Base-by-base conservation (phyloP, 139 green algal genomes). In the Chlamydomonas sp. region DNA sequence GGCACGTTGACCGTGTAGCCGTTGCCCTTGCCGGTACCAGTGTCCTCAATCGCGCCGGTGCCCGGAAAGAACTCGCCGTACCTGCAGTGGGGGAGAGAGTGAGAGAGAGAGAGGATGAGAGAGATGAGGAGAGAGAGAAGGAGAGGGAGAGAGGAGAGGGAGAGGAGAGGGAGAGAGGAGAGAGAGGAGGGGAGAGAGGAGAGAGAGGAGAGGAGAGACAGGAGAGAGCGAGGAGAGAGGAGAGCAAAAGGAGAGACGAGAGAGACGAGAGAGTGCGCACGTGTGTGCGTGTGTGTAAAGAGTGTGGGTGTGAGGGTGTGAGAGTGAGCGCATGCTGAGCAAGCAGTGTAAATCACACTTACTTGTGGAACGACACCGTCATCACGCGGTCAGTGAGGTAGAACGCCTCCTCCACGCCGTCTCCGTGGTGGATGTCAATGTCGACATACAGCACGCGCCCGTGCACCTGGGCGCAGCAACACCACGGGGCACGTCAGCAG, bases 1-100 rank as follows among this genome's bases (percentile, higher is more conserved):
- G 90, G 90, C 22, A 96, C 86, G 74, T 96, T 96, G 24, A 96
- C 65, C 26, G 35, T 73, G 84, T 95, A 94, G 74, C 87, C 78
- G 54, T 78, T 88, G 26, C 89, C 88, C 29, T 73, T 73, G 35
- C 73, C 75, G 50, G 93, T 73, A 2, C 94, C 94, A 1, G 89
- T 74, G 72, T 96, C 90, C 48, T 81, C 83, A 33, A 91, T 69
- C 3, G 85, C 84, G 26, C 91, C 92, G 4, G 93, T 98, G 57
- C 94, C 94, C 3, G 94, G 94, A 79, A 99, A 98, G 73, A 97
- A 98, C 78, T 99, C 94, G 31, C 94, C 94, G 65, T 96, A 98
- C 80, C 97, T 79, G 75, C n/a, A 43, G 69, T 35, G 33, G 39
- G 39, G 39, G 39, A 30, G 43, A 66, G 34, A 64, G 20, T 64